Evolutionary conservation across 805 yeast species (phyloP), one percentile per base, ranked within the genome.

Genomic region (Candida peoriensis): DNA sequence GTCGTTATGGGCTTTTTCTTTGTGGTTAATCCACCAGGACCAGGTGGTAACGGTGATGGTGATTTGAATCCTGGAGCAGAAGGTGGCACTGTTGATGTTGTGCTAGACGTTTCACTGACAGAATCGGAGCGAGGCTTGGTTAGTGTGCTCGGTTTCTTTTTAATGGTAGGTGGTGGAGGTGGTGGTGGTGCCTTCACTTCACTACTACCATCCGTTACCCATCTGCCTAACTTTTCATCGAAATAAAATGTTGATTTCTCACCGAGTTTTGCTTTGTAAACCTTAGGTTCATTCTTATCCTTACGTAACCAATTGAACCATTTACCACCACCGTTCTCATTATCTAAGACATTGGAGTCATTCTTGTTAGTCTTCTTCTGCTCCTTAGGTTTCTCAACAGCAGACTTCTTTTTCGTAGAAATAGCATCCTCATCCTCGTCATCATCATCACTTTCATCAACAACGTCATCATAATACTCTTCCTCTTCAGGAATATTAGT

Each of bases 221-320:
- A 93, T 50, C 96, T 73, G 55, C 81, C 79, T 52, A 82, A 70
- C 39, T 82, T 76, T 48, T 85, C 90, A 61, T 89, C 96, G 56
- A 77, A 93, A 50, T 75, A 72, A 54, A 93, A 81, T 13, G 74
- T 65, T 52, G 70, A 81, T 39, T 77, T 72, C 38, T 82, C 85
- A 10, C 97, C 98, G 34, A 93, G 62, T 46, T 93, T 87, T 24
- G 96, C 97, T 43, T 76, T 74, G 42, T 79, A 71, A 0, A 88
- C 83, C 52, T 84, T 85, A 25, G 85, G 86, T 34, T 76, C 84
- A 30, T 74, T 79, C 70, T 68, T 70, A 3, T 65, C 58, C 49
- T 64, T 57, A 37, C 72, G 66, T 39, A 82, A 60, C 85, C 95
- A 83, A 8, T 81, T 69, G 39, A 74, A 61, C 80, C 81, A 71